phyloP scores from a whole-genome alignment of 2,329 filamentous ascomycete species.

The Penicillium sp. region DNA sequence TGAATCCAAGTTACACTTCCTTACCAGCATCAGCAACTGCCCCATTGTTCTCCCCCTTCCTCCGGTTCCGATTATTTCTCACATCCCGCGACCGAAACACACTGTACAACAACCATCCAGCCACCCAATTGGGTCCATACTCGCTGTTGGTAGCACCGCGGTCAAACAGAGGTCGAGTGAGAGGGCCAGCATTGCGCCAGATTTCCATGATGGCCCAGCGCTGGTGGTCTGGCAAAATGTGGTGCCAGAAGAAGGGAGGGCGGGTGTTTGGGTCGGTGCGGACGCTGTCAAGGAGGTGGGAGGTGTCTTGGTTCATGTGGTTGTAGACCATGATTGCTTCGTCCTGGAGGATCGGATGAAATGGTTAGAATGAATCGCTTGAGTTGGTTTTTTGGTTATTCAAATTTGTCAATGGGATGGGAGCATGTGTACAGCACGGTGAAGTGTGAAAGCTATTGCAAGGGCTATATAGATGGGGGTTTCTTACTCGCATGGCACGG shows the following conservation, averaged over 20 bases:
- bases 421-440: neutral
- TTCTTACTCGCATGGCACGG: constrained; percentile 45
- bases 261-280: constrained; percentile 37
- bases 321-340: constrained; percentile 48
- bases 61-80: constrained; percentile 47
- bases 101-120: constrained; percentile 49
- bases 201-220: constrained; percentile 45
- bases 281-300: constrained; percentile 42
- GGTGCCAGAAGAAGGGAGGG: constrained; percentile 49
- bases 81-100: constrained; percentile 50
- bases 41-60: constrained; percentile 33
- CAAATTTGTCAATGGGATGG: neutral
- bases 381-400: neutral
- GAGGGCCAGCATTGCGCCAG: constrained; percentile 40
- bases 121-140: constrained; percentile 49
- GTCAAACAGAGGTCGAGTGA: constrained; percentile 42
- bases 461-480: neutral
- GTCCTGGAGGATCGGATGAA: constrained; percentile 30
- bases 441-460: neutral
- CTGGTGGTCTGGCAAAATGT: constrained; percentile 45
- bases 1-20: neutral
- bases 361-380: neutral
- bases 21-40: constrained; percentile 16
- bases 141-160: constrained; percentile 43
- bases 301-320: constrained; percentile 41